These are phyloP conservation scores for Prunella vulgaris DNA, from an alignment of 257 asterid genomes.

Conservation along the genomic window DNA sequence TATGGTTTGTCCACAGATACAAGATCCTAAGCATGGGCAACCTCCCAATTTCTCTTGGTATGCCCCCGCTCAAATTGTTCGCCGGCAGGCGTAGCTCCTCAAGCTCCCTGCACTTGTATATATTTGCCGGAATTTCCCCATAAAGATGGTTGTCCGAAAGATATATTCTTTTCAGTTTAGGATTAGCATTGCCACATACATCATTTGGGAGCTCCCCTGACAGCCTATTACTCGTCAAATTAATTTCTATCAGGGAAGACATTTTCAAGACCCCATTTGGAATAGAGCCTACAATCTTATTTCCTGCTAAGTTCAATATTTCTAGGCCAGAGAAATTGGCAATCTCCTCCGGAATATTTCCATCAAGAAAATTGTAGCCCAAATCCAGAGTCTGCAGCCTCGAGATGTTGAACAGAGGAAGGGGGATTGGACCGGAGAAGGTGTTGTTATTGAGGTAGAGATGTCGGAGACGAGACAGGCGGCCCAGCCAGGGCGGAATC, in stretches of 20 bases:
- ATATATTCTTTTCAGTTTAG: background rate
- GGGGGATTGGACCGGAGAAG: background rate
- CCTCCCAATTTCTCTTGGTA: background rate
- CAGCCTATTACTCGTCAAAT: background rate
- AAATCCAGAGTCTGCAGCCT: too few species aligned
- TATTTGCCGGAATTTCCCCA: background rate
- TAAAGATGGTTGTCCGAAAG: background rate
- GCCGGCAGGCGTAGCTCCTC: background rate
- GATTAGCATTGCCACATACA: background rate
- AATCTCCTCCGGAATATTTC: too few species aligned
- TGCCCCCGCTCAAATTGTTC: background rate
- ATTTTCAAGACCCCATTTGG: background rate
- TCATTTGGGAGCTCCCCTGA: background rate
- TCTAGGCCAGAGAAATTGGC: background rate
- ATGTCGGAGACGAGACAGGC: background rate
- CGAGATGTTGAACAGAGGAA: too few species aligned
- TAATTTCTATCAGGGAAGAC: background rate
- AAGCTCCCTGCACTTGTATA: background rate
- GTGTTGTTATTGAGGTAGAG: background rate
- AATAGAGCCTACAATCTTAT: background rate
- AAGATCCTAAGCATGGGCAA: background rate
- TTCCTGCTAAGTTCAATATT: background rate
- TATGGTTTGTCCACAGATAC: background rate
- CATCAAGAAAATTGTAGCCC: too few species aligned
- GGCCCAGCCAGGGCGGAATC: background rate